Evolutionary conservation across 164 flowering plant genomes (phyloP), one percentile per base, ranked within the genome.

Genomic region (Stephania yunnanensis): DNA sequence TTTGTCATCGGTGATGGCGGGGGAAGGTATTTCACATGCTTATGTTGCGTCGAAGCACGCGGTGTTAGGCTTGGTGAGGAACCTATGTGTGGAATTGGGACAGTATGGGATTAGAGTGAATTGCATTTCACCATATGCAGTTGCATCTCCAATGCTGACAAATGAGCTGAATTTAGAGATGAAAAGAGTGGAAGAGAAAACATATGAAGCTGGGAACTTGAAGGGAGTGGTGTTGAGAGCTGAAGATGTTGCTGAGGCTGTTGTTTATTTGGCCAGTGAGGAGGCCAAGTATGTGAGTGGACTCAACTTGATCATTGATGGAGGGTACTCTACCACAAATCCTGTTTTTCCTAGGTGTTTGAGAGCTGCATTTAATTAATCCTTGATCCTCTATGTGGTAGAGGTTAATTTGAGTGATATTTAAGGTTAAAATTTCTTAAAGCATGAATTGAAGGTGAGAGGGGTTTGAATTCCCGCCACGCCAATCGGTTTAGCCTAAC

Each of bases 31-130:
- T 48, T 52, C 82, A 4, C 86, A 80, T 19, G 77, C 82, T 0
- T 85, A 86, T 73, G 55, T 75, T 0, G 74, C 74, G 6, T 82
- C 87, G 4, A 87, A 87, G 75, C 76, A 77, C 10, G 89, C 79
- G 0, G 68, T 85, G 5, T 69, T 81, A 8, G 89, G 85, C 13
- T 74, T 88, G 31, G 76, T 71, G 25, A 83, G 77, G 78, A 86
- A 77, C 66, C n/a, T 82, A 66, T 67, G 81, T 2, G 86, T 78
- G 12, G 92, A 89, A 72, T 65, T 87, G 10, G 89, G 90, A 42
- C 76, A 76, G 69, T 68, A 72, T 67, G 90, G 90, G 15, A 84
- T 89, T 5, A 74, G 92, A 12, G 92, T 86, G 31, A 89, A 89
- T 48, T 82, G 82, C 61, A 74, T 87, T 1, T 84, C 90, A 1